phyloP scores from a whole-genome alignment of 1,284 basidiomycete species.

The Chondrostereum purpureum region DNA sequence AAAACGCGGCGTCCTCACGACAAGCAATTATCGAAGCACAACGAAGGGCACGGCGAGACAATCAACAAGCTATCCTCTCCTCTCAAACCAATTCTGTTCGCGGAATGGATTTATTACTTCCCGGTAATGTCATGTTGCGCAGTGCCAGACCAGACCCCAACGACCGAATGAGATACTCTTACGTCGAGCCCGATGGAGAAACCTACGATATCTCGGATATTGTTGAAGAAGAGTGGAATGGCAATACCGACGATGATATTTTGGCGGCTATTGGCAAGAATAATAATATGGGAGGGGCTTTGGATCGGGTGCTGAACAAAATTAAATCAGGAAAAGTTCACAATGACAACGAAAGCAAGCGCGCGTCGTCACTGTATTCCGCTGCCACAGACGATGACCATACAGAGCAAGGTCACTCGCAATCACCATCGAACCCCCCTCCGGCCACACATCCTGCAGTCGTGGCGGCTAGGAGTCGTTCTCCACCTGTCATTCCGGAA shows the following conservation, averaged over 20 bases:
- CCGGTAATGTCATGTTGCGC: conserved; percentile 80
- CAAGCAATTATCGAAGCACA: conserved; percentile 93
- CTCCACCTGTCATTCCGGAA: conserved; percentile 12
- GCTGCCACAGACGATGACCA: conserved; percentile 7
- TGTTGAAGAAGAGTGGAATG: conserved; percentile 77
- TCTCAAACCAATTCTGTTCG: conserved; percentile 78
- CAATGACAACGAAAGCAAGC: conserved; percentile 2
- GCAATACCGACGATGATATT: conserved; percentile 52
- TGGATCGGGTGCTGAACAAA: conserved; percentile 75
- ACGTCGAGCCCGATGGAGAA: conserved; percentile 81
- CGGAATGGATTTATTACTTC: conserved; percentile 82
- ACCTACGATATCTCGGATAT: conserved; percentile 90
- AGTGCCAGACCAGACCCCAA: conserved; percentile 67
- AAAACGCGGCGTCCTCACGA: conserved; percentile 43
- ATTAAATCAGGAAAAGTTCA: conserved; percentile 39
- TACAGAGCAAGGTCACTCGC: conserved; percentile 22
- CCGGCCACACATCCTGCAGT: conserved; percentile 18
- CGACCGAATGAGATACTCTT: conserved; percentile 84
- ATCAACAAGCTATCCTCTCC: conserved; percentile 77
- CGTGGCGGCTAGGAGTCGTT: conserved; percentile 15
- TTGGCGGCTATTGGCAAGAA: conserved; percentile 53
- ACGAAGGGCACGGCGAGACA: conserved; percentile 76
- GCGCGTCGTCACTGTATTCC: conserved; percentile 15
- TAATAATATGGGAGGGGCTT: conserved; percentile 57
- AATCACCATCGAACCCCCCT: conserved; percentile 23